These are phyloP conservation scores for Xanthoconium purpureum DNA, from an alignment of 768 basidiomycete species.

Conservation along the genomic window DNA sequence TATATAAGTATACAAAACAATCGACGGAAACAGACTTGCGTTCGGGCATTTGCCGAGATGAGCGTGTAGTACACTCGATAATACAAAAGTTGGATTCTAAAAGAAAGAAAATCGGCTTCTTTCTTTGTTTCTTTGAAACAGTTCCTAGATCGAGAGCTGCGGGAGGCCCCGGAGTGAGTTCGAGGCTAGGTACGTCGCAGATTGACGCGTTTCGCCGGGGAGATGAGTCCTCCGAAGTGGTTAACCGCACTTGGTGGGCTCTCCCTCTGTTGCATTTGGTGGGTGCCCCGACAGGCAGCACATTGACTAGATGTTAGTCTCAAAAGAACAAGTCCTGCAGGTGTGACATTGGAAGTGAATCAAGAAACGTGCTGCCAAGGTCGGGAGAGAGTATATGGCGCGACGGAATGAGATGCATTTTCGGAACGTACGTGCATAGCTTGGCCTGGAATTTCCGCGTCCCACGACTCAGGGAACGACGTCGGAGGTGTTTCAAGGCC, in stretches of 20 bases:
- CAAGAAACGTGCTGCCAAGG: background rate
- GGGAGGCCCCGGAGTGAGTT: background rate
- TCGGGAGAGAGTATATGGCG: background rate
- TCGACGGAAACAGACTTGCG: background rate
- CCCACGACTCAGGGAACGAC: background rate
- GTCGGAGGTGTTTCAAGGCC: background rate
- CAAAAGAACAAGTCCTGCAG: background rate
- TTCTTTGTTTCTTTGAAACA: background rate
- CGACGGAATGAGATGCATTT: background rate
- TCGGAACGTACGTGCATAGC: background rate
- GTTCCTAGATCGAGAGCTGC: background rate
- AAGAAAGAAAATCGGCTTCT: background rate
- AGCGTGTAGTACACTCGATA: too few relatives aligned
- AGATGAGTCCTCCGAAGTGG: background rate
- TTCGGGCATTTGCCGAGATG: background rate
- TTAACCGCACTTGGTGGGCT: background rate
- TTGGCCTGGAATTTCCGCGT: background rate
- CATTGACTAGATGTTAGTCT: too few relatives aligned
- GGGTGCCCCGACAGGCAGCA: too few relatives aligned
- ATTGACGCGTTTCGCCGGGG: background rate
- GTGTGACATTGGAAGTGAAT: background rate
- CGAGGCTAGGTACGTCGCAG: background rate
- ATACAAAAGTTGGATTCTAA: background rate
- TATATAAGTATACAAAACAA: background rate
- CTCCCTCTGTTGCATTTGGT: too few relatives aligned